Conservation (phyloP, 305 asterid species). For the Fraxinus baroniana region DNA sequence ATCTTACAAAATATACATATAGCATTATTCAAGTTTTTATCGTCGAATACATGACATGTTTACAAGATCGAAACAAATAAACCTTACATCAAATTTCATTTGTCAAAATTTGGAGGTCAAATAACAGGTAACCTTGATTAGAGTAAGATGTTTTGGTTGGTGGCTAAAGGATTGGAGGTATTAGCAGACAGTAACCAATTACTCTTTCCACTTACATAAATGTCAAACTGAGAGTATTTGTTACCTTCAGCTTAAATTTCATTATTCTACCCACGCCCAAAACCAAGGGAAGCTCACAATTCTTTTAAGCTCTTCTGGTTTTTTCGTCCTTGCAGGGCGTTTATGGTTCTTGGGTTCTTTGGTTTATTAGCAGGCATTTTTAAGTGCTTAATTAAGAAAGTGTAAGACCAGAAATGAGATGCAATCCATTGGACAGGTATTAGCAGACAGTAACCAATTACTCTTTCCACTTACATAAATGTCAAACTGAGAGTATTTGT, state of each 20-base stretch:
- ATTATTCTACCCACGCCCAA: no score
- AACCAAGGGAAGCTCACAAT: no score
- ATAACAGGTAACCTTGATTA: not conserved
- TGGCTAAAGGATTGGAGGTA: not conserved
- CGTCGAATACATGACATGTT: not conserved
- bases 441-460: no score
- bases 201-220: no score
- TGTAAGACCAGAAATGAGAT: no score
- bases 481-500: no score
- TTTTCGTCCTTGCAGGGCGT: not conserved
- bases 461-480: no score
- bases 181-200: no score
- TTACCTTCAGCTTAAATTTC: no score
- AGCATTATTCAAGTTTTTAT: not conserved
- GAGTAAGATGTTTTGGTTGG: not conserved
- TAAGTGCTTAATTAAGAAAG: no score
- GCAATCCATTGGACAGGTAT: no score
- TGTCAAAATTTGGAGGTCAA: not conserved
- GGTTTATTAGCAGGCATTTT: not conserved
- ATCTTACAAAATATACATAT: not conserved
- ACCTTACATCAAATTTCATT: not conserved
- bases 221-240: no score
- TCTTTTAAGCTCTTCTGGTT: not conserved
- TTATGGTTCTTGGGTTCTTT: not conserved
- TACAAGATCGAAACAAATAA: not conserved